Evolutionary conservation across 257 asterid genomes (phyloP).

Genomic region (Marsdenia floribunda): DNA sequence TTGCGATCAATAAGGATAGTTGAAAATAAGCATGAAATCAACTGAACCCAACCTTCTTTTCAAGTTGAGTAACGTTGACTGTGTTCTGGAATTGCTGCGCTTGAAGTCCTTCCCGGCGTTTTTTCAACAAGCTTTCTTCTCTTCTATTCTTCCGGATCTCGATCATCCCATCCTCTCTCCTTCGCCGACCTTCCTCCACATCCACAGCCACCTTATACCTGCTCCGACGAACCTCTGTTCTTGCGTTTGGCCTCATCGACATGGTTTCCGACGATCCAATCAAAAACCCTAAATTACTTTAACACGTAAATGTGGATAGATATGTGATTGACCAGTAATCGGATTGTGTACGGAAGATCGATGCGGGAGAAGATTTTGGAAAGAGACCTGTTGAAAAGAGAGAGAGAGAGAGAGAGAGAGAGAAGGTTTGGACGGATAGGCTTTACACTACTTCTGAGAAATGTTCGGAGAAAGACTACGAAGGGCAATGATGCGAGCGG

Average conservation of each 20-base stretch:
- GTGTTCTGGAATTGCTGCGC: constrained; percentile 56
- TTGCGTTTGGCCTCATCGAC: constrained; percentile 88
- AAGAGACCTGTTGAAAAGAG: background rate
- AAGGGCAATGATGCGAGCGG: constrained; percentile 13
- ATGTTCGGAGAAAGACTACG: background rate
- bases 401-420: background rate
- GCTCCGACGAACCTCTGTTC: constrained; percentile 89
- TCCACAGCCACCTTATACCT: constrained; percentile 97
- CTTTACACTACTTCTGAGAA: background rate
- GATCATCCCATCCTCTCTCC: constrained; percentile 89
- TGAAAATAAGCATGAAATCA: background rate
- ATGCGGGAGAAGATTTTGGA: background rate
- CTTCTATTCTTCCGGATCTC: constrained; percentile 93
- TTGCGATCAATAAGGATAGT: background rate
- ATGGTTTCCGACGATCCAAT: constrained; percentile 39
- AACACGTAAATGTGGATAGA: background rate
- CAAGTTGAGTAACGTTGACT: constrained; percentile 48
- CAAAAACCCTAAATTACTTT: constrained; percentile 6
- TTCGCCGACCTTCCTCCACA: constrained; percentile 87
- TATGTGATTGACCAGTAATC: background rate
- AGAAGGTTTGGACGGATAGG: background rate
- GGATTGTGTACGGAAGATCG: background rate
- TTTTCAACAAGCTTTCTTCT: constrained; percentile 85
- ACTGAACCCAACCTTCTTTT: constrained; percentile 51
- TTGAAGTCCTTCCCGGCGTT: constrained; percentile 90